phyloP scores from a whole-genome alignment of 2,329 filamentous ascomycete genomes.

The Coleophoma cylindrospora region DNA sequence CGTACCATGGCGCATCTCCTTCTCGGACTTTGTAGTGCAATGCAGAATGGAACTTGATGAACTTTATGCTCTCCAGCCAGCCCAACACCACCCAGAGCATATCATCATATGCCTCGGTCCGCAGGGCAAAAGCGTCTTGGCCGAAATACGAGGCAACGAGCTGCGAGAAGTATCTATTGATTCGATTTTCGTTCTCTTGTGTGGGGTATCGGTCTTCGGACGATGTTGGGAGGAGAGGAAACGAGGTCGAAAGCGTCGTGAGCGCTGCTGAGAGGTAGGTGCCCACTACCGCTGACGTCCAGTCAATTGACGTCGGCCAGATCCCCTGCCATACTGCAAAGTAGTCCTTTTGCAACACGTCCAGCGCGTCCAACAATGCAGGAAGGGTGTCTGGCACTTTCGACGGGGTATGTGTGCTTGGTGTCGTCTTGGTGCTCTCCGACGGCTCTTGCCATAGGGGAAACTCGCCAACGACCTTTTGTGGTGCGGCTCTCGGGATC shows the following conservation, averaged over 20 bases:
- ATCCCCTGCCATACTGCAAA: conserved; percentile 73
- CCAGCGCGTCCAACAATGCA: conserved; percentile 51
- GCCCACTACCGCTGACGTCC: conserved; percentile 82
- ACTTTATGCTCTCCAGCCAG: conserved; percentile 80
- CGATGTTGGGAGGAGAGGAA: conserved; percentile 33
- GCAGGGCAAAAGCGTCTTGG: conserved; percentile 71
- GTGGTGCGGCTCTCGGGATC: too few relatives aligned
- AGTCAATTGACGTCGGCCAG: conserved; percentile 86
- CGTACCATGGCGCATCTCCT: conserved; percentile 56
- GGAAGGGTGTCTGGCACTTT: conserved; percentile 13
- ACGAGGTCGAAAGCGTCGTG: conserved; percentile 61
- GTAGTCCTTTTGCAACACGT: conserved; percentile 72
- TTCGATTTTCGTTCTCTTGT: conserved; percentile 61
- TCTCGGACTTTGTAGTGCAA: conserved; percentile 48
- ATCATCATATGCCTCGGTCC: conserved; percentile 82
- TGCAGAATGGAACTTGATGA: conserved; percentile 64
- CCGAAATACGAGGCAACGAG: conserved; percentile 77
- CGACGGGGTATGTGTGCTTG: too few relatives aligned
- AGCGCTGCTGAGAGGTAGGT: conserved; percentile 74
- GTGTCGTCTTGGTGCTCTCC: too few relatives aligned
- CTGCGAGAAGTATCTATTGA: conserved; percentile 79
- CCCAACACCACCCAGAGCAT: conserved; percentile 93
- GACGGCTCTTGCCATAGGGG: too few relatives aligned
- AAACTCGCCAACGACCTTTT: too few relatives aligned
- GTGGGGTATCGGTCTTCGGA: conserved; percentile 6